phyloP scores from a whole-genome alignment of 345 rosid species.

The Brassica juncea region DNA sequence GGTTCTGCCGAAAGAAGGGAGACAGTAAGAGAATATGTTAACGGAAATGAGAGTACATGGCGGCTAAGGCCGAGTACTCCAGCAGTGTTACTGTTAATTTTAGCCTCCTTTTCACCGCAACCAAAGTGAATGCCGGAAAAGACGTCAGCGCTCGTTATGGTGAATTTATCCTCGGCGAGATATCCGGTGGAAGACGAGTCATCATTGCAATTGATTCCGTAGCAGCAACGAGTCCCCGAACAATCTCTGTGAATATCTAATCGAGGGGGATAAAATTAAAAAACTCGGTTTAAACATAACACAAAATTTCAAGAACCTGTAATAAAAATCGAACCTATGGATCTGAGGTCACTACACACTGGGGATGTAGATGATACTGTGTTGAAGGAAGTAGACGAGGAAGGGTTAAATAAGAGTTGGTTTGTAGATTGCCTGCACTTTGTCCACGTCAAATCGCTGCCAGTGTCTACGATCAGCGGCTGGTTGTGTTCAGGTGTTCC shows the following conservation, averaged over 20 bases:
- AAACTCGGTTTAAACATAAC: not conserved
- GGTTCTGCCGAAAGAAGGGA: not conserved
- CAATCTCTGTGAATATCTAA: not conserved
- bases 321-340: not conserved
- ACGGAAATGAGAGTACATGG: not conserved
- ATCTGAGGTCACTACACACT: not conserved
- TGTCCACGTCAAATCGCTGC: not conserved
- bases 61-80: not conserved
- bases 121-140: not conserved
- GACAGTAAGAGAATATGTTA: not conserved
- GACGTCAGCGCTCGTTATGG: not conserved
- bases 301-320: not conserved
- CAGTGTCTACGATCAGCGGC: not conserved
- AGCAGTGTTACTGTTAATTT: not conserved
- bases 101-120: not conserved
- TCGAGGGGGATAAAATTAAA: not conserved
- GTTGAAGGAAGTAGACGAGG: not conserved
- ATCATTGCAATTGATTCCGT: not conserved
- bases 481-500: not conserved
- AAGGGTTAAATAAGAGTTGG: not conserved
- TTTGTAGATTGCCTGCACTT: not conserved
- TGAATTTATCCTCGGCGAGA: not conserved
- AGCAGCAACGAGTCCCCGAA: not conserved
- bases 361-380: not conserved
- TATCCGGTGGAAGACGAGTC: not conserved